A percentile compares a stretch with the other conserved stretches of the same genome.
Evolutionary conservation across 495 filamentous ascomycete genomes (phyloP).

Genomic region (Filosporella fistucella): DNA sequence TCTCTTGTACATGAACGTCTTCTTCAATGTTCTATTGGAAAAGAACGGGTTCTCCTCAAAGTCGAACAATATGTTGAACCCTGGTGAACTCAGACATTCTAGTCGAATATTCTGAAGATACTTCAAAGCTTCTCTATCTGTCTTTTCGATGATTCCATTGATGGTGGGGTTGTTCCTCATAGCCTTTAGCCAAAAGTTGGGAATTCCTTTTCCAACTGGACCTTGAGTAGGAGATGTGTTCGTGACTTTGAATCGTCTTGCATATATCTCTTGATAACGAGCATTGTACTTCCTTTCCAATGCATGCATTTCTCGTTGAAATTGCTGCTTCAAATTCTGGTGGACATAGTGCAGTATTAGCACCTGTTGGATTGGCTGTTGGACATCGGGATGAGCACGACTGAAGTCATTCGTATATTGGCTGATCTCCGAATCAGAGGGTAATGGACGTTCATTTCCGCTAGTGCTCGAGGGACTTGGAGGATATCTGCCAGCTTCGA

Average conservation of each 20-base stretch:
- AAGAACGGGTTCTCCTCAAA: neutral
- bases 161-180: constrained; percentile 4
- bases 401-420: neutral
- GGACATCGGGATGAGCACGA: neutral
- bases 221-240: neutral
- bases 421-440: no score
- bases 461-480: no score
- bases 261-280: neutral
- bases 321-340: no score
- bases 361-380: no score
- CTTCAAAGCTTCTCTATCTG: neutral
- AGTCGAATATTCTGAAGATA: neutral
- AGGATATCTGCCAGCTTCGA: no score
- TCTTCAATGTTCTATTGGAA: neutral
- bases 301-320: constrained; percentile 1
- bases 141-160: neutral
- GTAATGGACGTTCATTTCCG: no score
- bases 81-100: neutral
- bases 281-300: constrained; percentile 1
- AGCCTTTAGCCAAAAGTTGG: constrained; percentile 1
- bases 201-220: neutral
- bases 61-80: neutral
- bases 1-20: neutral
- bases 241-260: neutral
- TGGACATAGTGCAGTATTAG: no score